Evolutionary conservation across 2,329 filamentous ascomycete genomes (phyloP), one percentile per base, ranked within the genome.

Genomic region (Chaetomiaceae sp.): DNA sequence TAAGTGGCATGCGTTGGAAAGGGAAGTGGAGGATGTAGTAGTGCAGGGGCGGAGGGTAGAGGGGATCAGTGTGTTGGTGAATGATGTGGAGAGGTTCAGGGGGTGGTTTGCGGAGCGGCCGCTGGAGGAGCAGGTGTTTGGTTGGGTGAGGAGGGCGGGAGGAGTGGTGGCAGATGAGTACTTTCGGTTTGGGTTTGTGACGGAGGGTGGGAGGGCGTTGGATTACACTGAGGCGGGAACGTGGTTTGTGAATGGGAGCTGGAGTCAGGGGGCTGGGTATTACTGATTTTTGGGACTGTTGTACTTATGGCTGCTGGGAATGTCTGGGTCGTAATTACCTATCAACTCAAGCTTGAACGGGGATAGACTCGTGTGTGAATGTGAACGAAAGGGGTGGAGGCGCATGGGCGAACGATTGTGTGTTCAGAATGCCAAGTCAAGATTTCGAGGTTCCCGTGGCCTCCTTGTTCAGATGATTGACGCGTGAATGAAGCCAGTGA

Each of bases 51-150:
- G 20, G 15, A 18, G 38, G 30, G 46, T 55, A 22, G 52, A 42
- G 48, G 69, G 49, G 54, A 65, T 60, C 19, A 62, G 58, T 30
- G 52, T 62, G n/a, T 42, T 61, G 35, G 57, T 62, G 22, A 62
- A 62, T 38, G 60, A 62, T 26, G 60, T 62, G 6, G 58, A 62
- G 54, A 44, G 59, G 38, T 57, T 53, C 27, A 51, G 56, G 11
- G 53, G 49, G 26, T 57, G 56, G 47, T 57, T 56, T 35, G 43
- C 48, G 6, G 55, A 57, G 29, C 33, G 12, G 38, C 6, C 20
- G 39, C n/a, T 55, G 41, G 48, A 50, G 12, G 55, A 53, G 18
- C 45, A 55, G 47, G 48, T 51, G 14, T 61, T 61, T 42, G 48
- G 27, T 10, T 62, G 58, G 57, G 40, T 40, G 29, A 51, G 58